These are phyloP conservation scores for Gracilariopsis chorda DNA, from an alignment of 23 red algal species.

Conservation along the genomic window DNA sequence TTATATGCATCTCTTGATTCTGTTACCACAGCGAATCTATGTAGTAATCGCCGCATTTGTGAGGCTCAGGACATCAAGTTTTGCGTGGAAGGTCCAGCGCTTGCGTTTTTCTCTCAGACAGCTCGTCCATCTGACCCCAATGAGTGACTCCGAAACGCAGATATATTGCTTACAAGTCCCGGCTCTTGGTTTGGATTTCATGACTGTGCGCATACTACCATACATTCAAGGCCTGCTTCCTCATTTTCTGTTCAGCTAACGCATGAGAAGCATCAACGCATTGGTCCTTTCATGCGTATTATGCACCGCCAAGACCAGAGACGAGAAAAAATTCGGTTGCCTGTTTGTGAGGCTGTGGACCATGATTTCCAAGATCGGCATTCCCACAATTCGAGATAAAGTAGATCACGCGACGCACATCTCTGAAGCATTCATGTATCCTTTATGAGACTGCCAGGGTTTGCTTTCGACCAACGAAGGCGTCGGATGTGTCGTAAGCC, in stretches of 20 bases:
- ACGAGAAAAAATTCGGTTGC: constrained; percentile 3
- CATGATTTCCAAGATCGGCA: constrained; percentile 20
- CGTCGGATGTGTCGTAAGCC: constrained; percentile 1
- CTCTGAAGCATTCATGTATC: constrained; percentile 12
- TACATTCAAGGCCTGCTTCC: neutral
- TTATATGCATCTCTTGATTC: constrained; percentile 24
- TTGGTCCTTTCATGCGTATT: neutral
- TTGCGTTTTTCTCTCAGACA: constrained; percentile 22
- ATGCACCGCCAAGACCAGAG: neutral
- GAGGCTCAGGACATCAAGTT: neutral
- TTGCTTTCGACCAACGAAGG: constrained; percentile 1
- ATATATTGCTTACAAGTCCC: constrained; percentile 18
- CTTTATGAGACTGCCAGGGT: neutral
- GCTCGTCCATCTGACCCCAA: constrained; percentile 31
- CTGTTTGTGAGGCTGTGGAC: constrained; percentile 19
- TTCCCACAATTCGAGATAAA: neutral
- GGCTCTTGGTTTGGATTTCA: constrained; percentile 56
- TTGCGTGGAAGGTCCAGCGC: constrained; percentile 24
- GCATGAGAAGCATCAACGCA: neutral
- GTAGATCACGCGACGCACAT: neutral
- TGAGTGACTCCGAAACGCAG: neutral
- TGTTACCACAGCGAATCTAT: neutral
- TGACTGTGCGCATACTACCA: constrained; percentile 18
- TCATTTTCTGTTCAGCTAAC: neutral
- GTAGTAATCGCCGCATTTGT: neutral